These are phyloP conservation scores for Rhododendron ovatum DNA, from an alignment of 148 eudicot genomes.

Conservation along the genomic window DNA sequence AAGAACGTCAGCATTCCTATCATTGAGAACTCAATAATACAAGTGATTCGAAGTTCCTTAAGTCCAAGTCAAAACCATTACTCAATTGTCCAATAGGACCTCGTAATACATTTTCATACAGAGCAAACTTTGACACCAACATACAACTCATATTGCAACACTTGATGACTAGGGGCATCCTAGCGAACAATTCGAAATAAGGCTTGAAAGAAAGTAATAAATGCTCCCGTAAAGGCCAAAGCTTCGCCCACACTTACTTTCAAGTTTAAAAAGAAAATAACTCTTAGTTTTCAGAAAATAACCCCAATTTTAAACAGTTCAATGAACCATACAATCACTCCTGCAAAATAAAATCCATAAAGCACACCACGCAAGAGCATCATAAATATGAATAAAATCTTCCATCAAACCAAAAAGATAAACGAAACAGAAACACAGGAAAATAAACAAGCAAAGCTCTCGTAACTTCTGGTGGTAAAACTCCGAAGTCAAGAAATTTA, in stretches of 20 bases:
- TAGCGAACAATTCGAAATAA: not conserved
- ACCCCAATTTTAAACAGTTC: not conserved
- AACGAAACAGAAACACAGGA: not conserved
- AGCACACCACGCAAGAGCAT: not conserved
- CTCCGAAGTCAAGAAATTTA: not conserved
- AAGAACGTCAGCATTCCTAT: not conserved
- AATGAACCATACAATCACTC: not conserved
- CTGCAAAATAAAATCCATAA: not conserved
- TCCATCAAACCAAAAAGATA: not conserved
- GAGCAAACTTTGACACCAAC: not conserved
- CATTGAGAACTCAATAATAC: not conserved
- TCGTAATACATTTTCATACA: not conserved
- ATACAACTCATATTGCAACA: not conserved
- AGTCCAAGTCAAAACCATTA: not conserved
- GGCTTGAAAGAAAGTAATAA: not conserved
- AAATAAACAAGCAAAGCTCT: not conserved
- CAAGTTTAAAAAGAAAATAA: not conserved
- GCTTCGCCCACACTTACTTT: not conserved
- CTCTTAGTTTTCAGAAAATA: not conserved
- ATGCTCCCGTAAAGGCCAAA: not conserved
- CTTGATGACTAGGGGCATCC: not conserved
- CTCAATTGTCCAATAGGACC: not conserved
- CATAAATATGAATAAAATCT: not conserved
- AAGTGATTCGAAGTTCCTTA: not conserved
- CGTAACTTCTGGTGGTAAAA: not conserved